phyloP scores from a whole-genome alignment of 371 early-diverging fungal species.

The Circinella umbellata region DNA sequence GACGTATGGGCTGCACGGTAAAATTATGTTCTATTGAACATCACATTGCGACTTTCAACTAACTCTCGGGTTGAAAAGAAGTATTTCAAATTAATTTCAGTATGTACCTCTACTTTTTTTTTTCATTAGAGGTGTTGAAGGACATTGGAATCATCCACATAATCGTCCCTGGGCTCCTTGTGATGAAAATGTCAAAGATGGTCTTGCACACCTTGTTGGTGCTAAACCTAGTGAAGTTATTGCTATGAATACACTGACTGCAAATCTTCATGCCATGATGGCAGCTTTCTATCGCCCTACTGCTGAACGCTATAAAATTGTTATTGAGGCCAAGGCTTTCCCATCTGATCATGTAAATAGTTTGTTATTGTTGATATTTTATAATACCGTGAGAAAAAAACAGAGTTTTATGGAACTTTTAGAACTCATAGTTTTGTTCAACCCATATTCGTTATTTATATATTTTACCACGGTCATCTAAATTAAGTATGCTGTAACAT shows the following conservation, averaged over 20 bases:
- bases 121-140: slow-evolving; percentile 74
- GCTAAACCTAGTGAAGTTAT: slow-evolving; percentile 86
- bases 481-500: slow-evolving; percentile 81
- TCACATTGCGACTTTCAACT: background rate
- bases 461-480: background rate
- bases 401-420: background rate
- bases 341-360: slow-evolving; percentile 84
- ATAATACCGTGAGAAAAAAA: slow-evolving; percentile 2
- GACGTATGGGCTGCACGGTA: slow-evolving; percentile 84
- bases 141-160: slow-evolving; percentile 85
- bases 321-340: slow-evolving; percentile 94
- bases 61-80: too few relatives aligned
- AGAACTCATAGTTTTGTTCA: background rate
- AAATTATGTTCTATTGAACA: background rate
- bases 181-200: slow-evolving; percentile 78
- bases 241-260: slow-evolving; percentile 91
- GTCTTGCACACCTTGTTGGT: slow-evolving; percentile 81
- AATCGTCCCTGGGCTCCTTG: slow-evolving; percentile 90
- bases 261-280: slow-evolving; percentile 90
- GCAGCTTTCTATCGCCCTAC: slow-evolving; percentile 93
- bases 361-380: too few relatives aligned
- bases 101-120: background rate
- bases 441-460: too few relatives aligned
- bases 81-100: too few relatives aligned
- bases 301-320: slow-evolving; percentile 74